Evolutionary conservation across 805 yeast species (phyloP).

Genomic region (Metschnikowia lunata): DNA sequence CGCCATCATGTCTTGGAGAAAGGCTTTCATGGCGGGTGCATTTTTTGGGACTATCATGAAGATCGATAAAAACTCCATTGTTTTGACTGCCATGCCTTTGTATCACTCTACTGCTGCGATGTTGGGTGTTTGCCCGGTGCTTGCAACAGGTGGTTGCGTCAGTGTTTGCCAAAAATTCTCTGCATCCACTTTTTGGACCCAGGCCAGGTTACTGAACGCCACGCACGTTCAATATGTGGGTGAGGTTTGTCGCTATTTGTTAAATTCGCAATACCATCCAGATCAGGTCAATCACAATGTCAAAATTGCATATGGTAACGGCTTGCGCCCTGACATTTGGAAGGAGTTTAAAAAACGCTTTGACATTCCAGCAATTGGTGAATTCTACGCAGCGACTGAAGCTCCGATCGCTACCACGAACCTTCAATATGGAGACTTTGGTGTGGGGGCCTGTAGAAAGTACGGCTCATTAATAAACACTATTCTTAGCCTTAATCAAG

Average conservation of each 20-base stretch:
- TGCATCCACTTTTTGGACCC: slow-evolving; percentile 84
- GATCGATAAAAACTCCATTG: slow-evolving; percentile 48
- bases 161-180: slow-evolving; percentile 81
- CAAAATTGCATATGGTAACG: slow-evolving; percentile 82
- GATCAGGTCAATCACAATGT: slow-evolving; percentile 61
- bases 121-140: slow-evolving; percentile 71
- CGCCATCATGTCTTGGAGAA: slow-evolving; percentile 90
- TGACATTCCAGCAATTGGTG: slow-evolving; percentile 72
- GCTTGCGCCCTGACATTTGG: slow-evolving; percentile 89
- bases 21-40: slow-evolving; percentile 64
- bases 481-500: slow-evolving; percentile 50
- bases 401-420: slow-evolving; percentile 85
- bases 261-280: slow-evolving; percentile 61
- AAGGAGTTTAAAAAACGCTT: slow-evolving; percentile 70
- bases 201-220: slow-evolving; percentile 64
- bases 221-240: slow-evolving; percentile 92
- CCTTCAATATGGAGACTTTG: slow-evolving; percentile 71
- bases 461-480: slow-evolving; percentile 60
- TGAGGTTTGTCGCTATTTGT: slow-evolving; percentile 83
- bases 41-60: slow-evolving; percentile 68
- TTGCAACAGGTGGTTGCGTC: slow-evolving; percentile 63
- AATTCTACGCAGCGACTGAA: slow-evolving; percentile 92
- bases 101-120: slow-evolving; percentile 93
- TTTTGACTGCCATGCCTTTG: slow-evolving; percentile 91
- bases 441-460: slow-evolving; percentile 84